Conservation (phyloP, 2,329 filamentous ascomycete genomes). For the Mycosphaerella sp. region DNA sequence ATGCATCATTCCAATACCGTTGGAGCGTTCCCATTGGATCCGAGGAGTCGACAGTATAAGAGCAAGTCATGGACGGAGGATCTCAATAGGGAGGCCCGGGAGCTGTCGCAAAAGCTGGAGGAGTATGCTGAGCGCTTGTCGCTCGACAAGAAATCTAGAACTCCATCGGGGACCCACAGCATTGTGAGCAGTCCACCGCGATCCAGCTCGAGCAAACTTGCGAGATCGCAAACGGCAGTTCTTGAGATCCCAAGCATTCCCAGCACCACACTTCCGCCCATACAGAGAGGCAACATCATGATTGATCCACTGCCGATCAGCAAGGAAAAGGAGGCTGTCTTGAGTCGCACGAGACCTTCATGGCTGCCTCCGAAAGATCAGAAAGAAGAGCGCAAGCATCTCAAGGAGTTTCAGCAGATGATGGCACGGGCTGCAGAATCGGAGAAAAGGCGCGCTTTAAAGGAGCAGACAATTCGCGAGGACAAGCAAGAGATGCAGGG, state of each 20-base stretch:
- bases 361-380: conserved; percentile 85
- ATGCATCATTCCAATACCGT: conserved; percentile 32
- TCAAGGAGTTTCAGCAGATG: conserved; percentile 81
- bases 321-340: conserved; percentile 77
- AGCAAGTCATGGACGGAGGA: conserved; percentile 71
- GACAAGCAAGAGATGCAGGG: conserved; percentile 48
- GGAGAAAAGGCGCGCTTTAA: conserved; percentile 47
- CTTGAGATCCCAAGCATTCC: conserved; percentile 44
- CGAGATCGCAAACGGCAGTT: conserved; percentile 26
- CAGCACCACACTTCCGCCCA: conserved; percentile 37
- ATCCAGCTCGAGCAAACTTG: conserved; percentile 20
- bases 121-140: conserved; percentile 56
- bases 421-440: conserved; percentile 59
- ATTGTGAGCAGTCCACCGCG: conserved; percentile 36
- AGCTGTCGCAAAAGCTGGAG: conserved; percentile 72
- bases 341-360: conserved; percentile 69
- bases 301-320: conserved; percentile 78
- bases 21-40: conserved; percentile 23
- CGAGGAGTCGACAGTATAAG: conserved; percentile 27
- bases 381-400: conserved; percentile 80
- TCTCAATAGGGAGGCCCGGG: conserved; percentile 65
- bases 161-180: conserved; percentile 20
- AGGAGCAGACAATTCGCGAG: conserved; percentile 48
- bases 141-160: conserved; percentile 42
- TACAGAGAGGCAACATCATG: conserved; percentile 70